phyloP scores from a whole-genome alignment of 495 filamentous ascomycete genomes.

The Penicillium argentinense region DNA sequence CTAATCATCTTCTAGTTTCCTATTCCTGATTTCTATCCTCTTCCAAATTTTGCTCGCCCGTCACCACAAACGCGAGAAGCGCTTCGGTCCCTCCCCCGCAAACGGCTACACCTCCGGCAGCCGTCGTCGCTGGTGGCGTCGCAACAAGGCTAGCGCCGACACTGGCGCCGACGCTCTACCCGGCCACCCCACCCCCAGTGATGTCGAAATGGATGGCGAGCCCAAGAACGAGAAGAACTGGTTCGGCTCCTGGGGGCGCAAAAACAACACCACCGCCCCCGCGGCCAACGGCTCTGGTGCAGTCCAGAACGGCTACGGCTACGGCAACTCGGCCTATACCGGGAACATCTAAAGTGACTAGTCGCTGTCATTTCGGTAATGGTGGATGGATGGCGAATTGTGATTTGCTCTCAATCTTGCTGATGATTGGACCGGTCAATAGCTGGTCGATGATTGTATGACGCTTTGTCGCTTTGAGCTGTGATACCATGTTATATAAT shows the following conservation, averaged over 20 bases:
- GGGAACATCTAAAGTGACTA: slow-evolving; percentile 29
- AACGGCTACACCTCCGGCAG: slow-evolving; percentile 77
- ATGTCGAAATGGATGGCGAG: slow-evolving; percentile 35
- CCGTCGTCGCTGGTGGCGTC: slow-evolving; percentile 50
- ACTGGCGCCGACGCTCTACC: slow-evolving; percentile 32
- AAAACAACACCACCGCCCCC: slow-evolving; percentile 21
- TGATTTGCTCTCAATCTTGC: no score
- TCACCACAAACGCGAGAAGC: slow-evolving; percentile 74
- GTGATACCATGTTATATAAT: slow-evolving; percentile 28
- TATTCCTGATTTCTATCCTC: slow-evolving; percentile 65
- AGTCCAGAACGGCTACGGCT: slow-evolving; percentile 25
- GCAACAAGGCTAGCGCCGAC: slow-evolving; percentile 44
- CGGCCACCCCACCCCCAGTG: slow-evolving; percentile 35
- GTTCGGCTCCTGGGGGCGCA: slow-evolving; percentile 23
- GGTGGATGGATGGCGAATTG: no score
- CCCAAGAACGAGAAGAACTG: slow-evolving; percentile 27
- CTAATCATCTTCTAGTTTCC: slow-evolving; percentile 52
- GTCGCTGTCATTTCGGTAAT: not conserved
- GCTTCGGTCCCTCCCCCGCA: slow-evolving; percentile 72
- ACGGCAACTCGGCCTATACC: slow-evolving; percentile 42
- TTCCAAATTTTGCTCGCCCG: slow-evolving; percentile 64
- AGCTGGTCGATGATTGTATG: slow-evolving; percentile 26
- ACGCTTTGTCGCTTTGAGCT: slow-evolving; percentile 14
- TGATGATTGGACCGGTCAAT: not conserved
- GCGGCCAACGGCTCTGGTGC: slow-evolving; percentile 7